Conservation (phyloP, 768 basidiomycete species). For the Agrocybe chaxingu region DNA sequence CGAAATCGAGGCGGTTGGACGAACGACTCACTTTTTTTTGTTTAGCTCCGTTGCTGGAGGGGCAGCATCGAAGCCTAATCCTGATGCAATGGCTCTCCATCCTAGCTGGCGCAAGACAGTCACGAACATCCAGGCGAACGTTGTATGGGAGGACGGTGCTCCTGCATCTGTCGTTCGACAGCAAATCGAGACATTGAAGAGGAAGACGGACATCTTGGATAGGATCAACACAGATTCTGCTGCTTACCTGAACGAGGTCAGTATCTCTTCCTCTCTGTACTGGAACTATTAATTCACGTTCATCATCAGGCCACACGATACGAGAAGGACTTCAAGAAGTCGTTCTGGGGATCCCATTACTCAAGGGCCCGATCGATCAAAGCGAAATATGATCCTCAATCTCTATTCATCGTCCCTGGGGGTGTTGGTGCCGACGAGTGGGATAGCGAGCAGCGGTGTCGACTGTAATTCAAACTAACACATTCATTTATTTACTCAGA, state of each 20-base stretch:
- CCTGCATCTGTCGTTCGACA: conserved; percentile 17
- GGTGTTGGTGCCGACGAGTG: conserved; percentile 53
- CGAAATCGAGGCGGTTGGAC: neutral
- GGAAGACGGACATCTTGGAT: conserved; percentile 21
- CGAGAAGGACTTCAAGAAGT: conserved; percentile 36
- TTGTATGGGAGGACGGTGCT: conserved; percentile 25
- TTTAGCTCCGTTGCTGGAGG: conserved; percentile 42
- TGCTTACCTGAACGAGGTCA: conserved; percentile 49
- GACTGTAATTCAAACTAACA: conserved; percentile 2
- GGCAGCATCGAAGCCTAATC: conserved; percentile 31
- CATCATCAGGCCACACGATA: conserved; percentile 37
- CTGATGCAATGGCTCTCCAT: conserved; percentile 39
- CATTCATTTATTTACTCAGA: no score
- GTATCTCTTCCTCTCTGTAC: conserved; percentile 3
- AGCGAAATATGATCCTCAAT: conserved; percentile 38
- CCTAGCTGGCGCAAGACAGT: conserved; percentile 47
- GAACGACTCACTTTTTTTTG: neutral
- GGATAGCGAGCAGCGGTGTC: conserved; percentile 30
- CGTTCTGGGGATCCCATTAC: conserved; percentile 48
- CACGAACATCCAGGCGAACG: conserved; percentile 22
- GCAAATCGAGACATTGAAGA: conserved; percentile 15
- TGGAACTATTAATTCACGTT: neutral
- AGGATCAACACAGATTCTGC: conserved; percentile 30
- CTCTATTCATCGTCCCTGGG: conserved; percentile 40
- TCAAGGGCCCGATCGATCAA: conserved; percentile 38